Conservation (phyloP, 2,329 filamentous ascomycete genomes). For the Fusarium globosum region DNA sequence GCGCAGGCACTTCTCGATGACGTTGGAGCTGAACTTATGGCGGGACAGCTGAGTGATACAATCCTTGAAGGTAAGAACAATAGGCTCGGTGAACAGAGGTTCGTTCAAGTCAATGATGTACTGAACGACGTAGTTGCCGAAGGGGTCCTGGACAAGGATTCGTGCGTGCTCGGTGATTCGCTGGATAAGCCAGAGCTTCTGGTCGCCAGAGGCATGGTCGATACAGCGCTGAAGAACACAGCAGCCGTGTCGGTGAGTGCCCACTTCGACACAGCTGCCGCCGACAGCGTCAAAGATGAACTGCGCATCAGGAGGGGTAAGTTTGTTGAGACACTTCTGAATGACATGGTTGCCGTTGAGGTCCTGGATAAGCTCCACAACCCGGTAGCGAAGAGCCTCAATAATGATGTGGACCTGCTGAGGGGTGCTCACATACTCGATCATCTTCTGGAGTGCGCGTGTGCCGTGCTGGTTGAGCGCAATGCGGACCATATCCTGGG, state of each 20-base stretch:
- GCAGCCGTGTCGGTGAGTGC: constrained; percentile 96
- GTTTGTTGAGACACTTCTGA: constrained; percentile 97
- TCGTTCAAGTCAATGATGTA: constrained; percentile 98
- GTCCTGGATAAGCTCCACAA: constrained; percentile 96
- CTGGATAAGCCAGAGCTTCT: constrained; percentile 87
- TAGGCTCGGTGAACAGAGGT: constrained; percentile 84
- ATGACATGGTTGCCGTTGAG: constrained; percentile 99
- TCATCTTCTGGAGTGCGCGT: constrained; percentile 98
- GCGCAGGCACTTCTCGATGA: constrained; percentile 95
- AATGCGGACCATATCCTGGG: constrained; percentile 88
- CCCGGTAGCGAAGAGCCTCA: constrained; percentile 80
- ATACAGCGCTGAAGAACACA: constrained; percentile 98
- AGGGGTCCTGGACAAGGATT: constrained; percentile 92
- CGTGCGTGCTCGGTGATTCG: constrained; percentile 92
- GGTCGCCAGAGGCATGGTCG: constrained; percentile 90
- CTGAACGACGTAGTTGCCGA: constrained; percentile 98
- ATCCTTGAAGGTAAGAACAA: constrained; percentile 83
- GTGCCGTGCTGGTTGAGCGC: constrained; percentile 98
- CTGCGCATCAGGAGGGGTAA: constrained; percentile 83
- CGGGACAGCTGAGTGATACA: constrained; percentile 80
- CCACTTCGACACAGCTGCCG: constrained; percentile 85
- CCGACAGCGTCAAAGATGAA: constrained; percentile 98
- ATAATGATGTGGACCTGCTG: constrained; percentile 91
- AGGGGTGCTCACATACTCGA: constrained; percentile 89
- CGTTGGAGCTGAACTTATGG: constrained; percentile 99